Percentiles rank a stretch among this genome's conserved stretches.
These are phyloP conservation scores for Cylindrotheca fusiformis DNA, from an alignment of 108 stramenopile species.

Conservation along the genomic window DNA sequence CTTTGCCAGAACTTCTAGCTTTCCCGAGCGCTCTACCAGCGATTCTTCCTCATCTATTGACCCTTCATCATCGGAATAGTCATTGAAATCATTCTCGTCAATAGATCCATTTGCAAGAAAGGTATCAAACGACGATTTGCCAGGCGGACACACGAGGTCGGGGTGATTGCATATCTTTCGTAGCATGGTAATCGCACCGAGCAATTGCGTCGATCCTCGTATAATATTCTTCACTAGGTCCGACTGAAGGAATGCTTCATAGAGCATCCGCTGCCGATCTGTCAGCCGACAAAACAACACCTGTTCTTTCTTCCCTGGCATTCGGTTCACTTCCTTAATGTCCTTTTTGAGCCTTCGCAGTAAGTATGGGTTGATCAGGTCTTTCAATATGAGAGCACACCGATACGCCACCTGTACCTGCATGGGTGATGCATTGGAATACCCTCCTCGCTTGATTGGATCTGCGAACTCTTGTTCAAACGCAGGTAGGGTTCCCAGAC, in stretches of 20 bases:
- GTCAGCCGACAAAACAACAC: conserved; percentile 93
- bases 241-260: conserved; percentile 64
- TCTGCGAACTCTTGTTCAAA: conserved; percentile 93
- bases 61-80: conserved; percentile 42
- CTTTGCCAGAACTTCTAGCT: conserved; percentile 89
- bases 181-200: conserved; percentile 87
- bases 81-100: conserved; percentile 30
- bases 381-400: conserved; percentile 87
- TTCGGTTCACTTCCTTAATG: conserved; percentile 74
- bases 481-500: conserved; percentile 93
- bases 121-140: conserved; percentile 27
- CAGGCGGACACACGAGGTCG: conserved; percentile 72
- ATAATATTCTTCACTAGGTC: conserved; percentile 65
- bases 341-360: conserved; percentile 87
- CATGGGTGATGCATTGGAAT: conserved; percentile 89
- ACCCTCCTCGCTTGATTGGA: conserved; percentile 92
- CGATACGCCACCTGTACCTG: conserved; percentile 90
- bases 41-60: conserved; percentile 39
- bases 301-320: conserved; percentile 94
- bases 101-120: conserved; percentile 36
- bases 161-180: conserved; percentile 98
- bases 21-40: conserved; percentile 82
- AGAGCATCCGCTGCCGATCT: conserved; percentile 63
- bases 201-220: conserved; percentile 53
- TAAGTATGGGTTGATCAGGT: conserved; percentile 92